These are phyloP conservation scores for Volvariella volvacea DNA, from an alignment of 1,284 basidiomycete genomes.

Conservation along the genomic window DNA sequence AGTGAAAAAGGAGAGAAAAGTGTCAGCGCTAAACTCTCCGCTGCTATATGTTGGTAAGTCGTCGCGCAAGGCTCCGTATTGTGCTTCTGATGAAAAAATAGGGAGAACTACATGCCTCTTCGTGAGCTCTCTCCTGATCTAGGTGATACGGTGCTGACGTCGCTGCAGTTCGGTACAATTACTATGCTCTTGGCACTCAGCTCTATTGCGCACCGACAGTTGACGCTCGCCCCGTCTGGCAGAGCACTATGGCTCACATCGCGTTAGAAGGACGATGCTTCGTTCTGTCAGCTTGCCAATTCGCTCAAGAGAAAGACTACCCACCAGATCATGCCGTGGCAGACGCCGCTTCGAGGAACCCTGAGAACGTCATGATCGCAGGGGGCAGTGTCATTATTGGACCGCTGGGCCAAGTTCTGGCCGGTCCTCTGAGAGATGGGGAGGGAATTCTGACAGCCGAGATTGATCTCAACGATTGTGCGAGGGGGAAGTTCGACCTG, in stretches of 20 bases:
- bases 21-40: constrained; percentile 48
- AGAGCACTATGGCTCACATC: constrained; percentile 64
- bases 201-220: constrained; percentile 70
- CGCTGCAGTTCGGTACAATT: constrained; percentile 45
- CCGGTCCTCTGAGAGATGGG: constrained; percentile 55
- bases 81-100: too few relatives aligned
- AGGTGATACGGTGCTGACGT: not conserved
- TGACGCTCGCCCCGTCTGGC: constrained; percentile 60
- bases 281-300: constrained; percentile 64
- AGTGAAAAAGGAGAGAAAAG: constrained; percentile 13
- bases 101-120: constrained; percentile 78
- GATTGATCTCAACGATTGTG: constrained; percentile 53
- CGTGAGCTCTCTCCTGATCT: constrained; percentile 25
- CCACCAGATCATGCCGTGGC: constrained; percentile 47
- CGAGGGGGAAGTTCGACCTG: constrained; percentile 67
- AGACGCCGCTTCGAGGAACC: constrained; percentile 29
- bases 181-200: constrained; percentile 57
- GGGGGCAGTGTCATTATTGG: constrained; percentile 67
- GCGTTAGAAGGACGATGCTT: constrained; percentile 75
- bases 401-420: constrained; percentile 62
- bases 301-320: constrained; percentile 54
- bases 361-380: constrained; percentile 56
- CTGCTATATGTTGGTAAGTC: constrained; percentile 61
- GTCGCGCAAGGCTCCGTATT: not conserved
- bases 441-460: constrained; percentile 63